A percentile compares a stretch with the other conserved stretches of the same genome.
These are phyloP conservation scores for Phaseolus lunatus DNA, from an alignment of 306 rosid species.

Conservation along the genomic window DNA sequence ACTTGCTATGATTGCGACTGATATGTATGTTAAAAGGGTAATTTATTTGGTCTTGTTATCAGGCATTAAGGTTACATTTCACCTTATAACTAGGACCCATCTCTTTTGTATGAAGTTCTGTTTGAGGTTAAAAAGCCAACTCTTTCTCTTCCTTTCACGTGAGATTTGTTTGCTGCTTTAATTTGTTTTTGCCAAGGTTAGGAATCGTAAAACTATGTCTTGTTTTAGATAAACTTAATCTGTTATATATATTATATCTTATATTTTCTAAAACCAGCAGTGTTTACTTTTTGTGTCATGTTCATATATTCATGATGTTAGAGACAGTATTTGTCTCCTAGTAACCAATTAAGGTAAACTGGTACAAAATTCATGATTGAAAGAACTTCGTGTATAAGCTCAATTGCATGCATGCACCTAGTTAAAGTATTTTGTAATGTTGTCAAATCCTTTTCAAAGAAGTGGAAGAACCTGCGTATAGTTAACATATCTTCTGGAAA, in stretches of 20 bases:
- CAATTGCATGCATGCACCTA: slow-evolving; percentile 25
- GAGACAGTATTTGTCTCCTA: neutral
- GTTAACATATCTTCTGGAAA: slow-evolving; percentile 16
- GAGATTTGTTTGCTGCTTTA: neutral
- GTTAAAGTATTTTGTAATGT: slow-evolving; percentile 26
- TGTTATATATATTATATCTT: no score
- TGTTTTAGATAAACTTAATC: no score
- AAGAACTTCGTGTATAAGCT: neutral
- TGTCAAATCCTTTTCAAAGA: slow-evolving; percentile 38
- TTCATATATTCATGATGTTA: neutral
- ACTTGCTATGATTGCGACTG: neutral
- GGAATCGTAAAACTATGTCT: neutral
- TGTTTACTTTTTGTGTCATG: neutral
- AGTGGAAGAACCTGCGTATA: neutral
- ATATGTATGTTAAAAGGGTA: neutral
- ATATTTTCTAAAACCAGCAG: no score
- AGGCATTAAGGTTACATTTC: neutral
- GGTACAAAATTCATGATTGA: neutral
- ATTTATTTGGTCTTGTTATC: neutral
- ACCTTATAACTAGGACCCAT: neutral
- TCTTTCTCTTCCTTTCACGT: slow-evolving; percentile 3
- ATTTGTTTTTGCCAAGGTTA: neutral
- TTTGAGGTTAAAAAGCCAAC: neutral
- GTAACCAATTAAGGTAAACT: neutral
- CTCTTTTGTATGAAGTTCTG: neutral